These are phyloP conservation scores for Acanthamoeba royreba DNA, from an alignment of 208 protist genomes.

Conservation along the genomic window DNA sequence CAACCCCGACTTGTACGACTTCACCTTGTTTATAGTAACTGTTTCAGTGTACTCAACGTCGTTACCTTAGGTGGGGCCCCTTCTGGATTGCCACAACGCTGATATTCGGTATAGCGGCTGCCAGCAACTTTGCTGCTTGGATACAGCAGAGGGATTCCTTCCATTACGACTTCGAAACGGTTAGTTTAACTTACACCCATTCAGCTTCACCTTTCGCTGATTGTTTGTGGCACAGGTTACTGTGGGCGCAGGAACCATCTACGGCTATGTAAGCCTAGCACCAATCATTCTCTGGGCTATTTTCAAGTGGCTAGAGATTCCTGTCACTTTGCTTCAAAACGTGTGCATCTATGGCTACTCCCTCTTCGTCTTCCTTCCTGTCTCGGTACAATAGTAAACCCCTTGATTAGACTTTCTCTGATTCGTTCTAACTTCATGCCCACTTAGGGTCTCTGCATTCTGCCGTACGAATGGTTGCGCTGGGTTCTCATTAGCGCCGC, in stretches of 20 bases:
- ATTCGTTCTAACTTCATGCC: background rate
- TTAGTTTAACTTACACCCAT: background rate
- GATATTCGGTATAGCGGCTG: slow-evolving; percentile 43
- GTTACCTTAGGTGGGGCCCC: background rate
- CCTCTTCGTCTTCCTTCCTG: slow-evolving; percentile 42
- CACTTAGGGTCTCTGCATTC: background rate
- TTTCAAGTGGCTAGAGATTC: slow-evolving; percentile 20
- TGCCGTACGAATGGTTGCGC: slow-evolving; percentile 14
- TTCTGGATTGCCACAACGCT: slow-evolving; percentile 47
- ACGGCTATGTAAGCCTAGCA: background rate
- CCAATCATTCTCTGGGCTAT: slow-evolving; percentile 1
- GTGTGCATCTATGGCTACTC: slow-evolving; percentile 48
- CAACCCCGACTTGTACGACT: slow-evolving; percentile 44
- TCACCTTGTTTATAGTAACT: background rate
- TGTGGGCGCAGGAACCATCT: slow-evolving; percentile 1
- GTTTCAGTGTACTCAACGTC: background rate
- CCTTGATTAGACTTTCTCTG: background rate
- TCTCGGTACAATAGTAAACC: background rate
- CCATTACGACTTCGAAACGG: slow-evolving; percentile 35
- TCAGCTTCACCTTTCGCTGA: background rate
- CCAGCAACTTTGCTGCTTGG: slow-evolving; percentile 32
- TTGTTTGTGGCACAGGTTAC: background rate
- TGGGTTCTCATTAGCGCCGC: background rate
- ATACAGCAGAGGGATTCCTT: background rate
- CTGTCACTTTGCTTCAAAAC: background rate